Percentiles rank a stretch among this genome's conserved stretches.
These are phyloP conservation scores for Penicillium cinerascens DNA, from an alignment of 495 filamentous ascomycete species.

Conservation along the genomic window DNA sequence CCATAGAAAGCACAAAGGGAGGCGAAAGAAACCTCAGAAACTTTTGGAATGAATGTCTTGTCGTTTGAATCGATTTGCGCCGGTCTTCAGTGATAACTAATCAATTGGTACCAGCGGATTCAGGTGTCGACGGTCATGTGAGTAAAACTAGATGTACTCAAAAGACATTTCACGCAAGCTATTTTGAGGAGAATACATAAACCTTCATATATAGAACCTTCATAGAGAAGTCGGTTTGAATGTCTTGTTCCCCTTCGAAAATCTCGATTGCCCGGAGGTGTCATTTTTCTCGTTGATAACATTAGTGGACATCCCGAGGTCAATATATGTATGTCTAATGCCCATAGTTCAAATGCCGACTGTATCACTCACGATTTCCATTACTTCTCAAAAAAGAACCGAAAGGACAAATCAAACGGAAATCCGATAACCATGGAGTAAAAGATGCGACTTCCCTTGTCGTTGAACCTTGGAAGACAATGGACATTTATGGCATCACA, in stretches of 20 bases:
- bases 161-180: too few species aligned
- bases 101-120: not conserved
- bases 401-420: not conserved
- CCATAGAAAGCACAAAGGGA: slow-evolving; percentile 3
- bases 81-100: not conserved
- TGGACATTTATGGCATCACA: not conserved
- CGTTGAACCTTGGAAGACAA: not conserved
- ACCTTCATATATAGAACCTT: too few species aligned
- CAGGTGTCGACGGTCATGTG: not conserved
- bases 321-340: too few species aligned
- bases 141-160: not conserved
- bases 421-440: not conserved
- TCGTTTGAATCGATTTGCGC: not conserved
- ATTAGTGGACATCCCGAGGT: too few species aligned
- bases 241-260: too few species aligned
- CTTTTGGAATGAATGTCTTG: too few species aligned
- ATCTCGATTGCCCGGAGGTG: too few species aligned
- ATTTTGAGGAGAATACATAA: too few species aligned
- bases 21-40: not conserved
- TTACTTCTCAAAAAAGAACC: not conserved
- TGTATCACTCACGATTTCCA: too few species aligned
- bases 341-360: too few species aligned
- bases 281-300: too few species aligned
- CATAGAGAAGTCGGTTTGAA: too few species aligned
- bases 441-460: not conserved